A percentile compares a stretch with the other conserved stretches of the same genome.
These are phyloP conservation scores for Ceratocystis lukuohia DNA, from an alignment of 2,329 filamentous ascomycete species.

Conservation along the genomic window DNA sequence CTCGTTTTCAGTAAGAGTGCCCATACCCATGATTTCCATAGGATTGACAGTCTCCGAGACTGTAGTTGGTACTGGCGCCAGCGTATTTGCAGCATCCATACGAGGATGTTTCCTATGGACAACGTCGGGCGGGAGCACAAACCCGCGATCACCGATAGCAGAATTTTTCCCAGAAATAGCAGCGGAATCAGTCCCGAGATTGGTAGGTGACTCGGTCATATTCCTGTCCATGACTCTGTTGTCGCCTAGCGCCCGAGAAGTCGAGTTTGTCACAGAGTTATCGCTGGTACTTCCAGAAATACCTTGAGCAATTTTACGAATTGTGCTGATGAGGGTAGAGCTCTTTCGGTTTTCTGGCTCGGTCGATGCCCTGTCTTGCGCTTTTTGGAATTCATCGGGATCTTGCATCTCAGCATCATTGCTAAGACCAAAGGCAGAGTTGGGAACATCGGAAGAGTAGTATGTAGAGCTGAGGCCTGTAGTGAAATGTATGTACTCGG, in stretches of 20 bases:
- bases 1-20: slow-evolving; percentile 6
- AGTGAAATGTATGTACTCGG: slow-evolving; percentile 9
- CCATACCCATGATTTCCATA: slow-evolving; percentile 1
- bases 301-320: slow-evolving; percentile 11
- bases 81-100: background rate
- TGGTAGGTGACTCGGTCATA: slow-evolving; percentile 20
- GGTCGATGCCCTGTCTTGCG: slow-evolving; percentile 3
- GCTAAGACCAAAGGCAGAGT: slow-evolving; percentile 18
- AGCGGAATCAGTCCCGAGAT: slow-evolving; percentile 24
- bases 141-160: slow-evolving; percentile 7
- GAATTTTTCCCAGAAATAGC: background rate
- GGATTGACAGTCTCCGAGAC: slow-evolving; percentile 8
- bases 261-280: background rate
- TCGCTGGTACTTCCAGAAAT: slow-evolving; percentile 12
- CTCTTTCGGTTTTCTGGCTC: slow-evolving; percentile 6
- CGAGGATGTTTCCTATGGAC: background rate
- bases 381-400: slow-evolving; percentile 11
- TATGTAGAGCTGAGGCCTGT: slow-evolving; percentile 17
- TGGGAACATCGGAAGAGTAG: slow-evolving; percentile 19
- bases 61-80: slow-evolving; percentile 1
- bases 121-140: slow-evolving; percentile 1
- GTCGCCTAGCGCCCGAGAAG: background rate
- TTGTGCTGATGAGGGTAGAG: slow-evolving; percentile 12
- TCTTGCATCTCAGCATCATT: slow-evolving; percentile 9
- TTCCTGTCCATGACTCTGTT: slow-evolving; percentile 9